Evolutionary conservation across 176 grass and related monocot species (phyloP).

Genomic region (Ananas comosus): DNA sequence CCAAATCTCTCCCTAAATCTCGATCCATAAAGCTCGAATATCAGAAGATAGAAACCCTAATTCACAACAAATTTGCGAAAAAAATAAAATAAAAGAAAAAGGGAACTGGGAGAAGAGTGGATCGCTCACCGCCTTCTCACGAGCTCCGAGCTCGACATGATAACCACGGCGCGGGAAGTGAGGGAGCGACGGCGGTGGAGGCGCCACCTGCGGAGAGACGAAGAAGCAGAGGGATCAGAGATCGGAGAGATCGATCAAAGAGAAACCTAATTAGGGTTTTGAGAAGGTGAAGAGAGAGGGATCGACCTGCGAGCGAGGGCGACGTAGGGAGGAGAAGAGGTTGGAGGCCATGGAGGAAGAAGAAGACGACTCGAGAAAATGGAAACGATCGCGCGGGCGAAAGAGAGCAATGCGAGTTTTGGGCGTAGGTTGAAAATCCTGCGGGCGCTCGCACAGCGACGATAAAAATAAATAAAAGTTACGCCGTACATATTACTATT

Average conservation of each 20-base stretch:
- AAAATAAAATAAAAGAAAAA: neutral
- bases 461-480: too few species aligned
- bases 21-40: neutral
- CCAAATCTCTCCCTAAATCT: neutral
- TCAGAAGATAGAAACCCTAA: neutral
- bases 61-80: neutral
- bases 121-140: slow-evolving; percentile 60
- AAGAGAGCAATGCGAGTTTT: neutral
- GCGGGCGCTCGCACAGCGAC: too few species aligned
- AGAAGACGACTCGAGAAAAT: neutral
- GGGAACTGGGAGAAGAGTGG: neutral
- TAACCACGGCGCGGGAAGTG: slow-evolving; percentile 39
- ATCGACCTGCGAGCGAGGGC: slow-evolving; percentile 6
- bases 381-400: too few species aligned
- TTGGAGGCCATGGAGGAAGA: slow-evolving; percentile 34
- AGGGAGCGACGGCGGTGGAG: neutral
- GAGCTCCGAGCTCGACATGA: slow-evolving; percentile 68
- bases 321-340: slow-evolving; percentile 31
- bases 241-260: neutral
- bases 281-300: neutral
- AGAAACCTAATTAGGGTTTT: neutral
- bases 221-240: neutral
- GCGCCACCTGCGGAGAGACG: slow-evolving; percentile 15
- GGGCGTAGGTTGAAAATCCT: too few species aligned
- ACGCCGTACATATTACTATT: too few species aligned